Evolutionary conservation across 2,329 filamentous ascomycete genomes (phyloP), one percentile per base, ranked within the genome.

Genomic region (Colletotrichum theobromicola): DNA sequence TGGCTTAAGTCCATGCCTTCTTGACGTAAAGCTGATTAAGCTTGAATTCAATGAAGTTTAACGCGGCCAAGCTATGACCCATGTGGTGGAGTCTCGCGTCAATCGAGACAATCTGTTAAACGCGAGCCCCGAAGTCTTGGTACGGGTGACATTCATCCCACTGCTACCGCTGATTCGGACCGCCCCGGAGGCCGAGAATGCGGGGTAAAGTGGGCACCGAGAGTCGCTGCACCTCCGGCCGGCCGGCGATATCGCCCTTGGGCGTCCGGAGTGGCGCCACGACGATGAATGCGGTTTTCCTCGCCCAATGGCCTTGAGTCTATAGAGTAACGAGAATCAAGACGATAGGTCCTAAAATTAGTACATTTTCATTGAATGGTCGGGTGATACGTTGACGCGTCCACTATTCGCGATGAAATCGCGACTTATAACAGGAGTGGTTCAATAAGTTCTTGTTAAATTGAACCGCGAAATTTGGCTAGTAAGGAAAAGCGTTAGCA

Each of bases 171-270:
- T 3, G 15, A 24, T 28, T 57, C 53, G 21, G 53, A 57, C 21
- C 53, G 53, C 26, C 24, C 53, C 53, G 53, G 53, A 57, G 53
- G 16, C 53, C 53, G 53, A 57, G 24, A 28, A 26, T 57, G 53
- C 26, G 53, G 53, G 53, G 53, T 57, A 26, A 28, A 57, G 42
- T 46, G 42, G 42, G n/a, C n/a, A 21, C 42, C 42, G n/a, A 46
- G 42, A 13, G 4, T 2, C 3, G 42, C 42, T 18, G 21, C 10
- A 21, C 42, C 42, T 46, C 42, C 42, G 42, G 42, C 42, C 42
- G 42, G 42, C n/a, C 42, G n/a, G 42, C n/a, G 6, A 21, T 13
- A 1, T 21, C n/a, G 42, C n/a, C 2, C 0, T 21, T 21, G 16
- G 42, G 4, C 42, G 10, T 21, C 42, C 42, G 42, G 42, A 46